Base-by-base conservation (phyloP, 1,284 basidiomycete species). In the Leucocoprinus gongylophorus region DNA sequence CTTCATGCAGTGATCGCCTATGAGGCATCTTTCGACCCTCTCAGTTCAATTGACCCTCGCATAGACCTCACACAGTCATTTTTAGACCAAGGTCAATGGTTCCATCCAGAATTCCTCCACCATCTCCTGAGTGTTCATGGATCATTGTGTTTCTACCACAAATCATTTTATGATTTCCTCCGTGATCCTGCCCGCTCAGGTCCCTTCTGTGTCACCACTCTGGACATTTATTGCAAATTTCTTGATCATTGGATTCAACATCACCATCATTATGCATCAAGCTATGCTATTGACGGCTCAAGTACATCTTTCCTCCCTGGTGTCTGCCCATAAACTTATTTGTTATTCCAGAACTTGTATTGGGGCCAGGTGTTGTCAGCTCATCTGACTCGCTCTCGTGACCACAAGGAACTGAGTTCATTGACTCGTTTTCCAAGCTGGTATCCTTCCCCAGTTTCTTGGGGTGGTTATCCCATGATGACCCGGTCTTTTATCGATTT, bases 131-230 rank as follows among this genome's bases (percentile, higher is more conserved):
- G 4, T 5, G 20, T 37, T 8, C 18, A 35, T 13, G 48, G 48
- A 26, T 13, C 17, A 13, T 4, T 42, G 5, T 10, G 7, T 2
- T 42, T 49, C 30, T 10, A 33, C 30, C 48, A 49, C 29, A 42
- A 41, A 35, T 49, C 48, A 21, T 49, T 49, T 39, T 23, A 32
- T 29, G 48, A 49, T 15, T 49, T 49, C 20, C 39, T 49, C 13
- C 6, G 5, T n/a, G 39, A 49, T 21, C 39, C 39, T 13, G n/a
- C 10, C 5, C 29, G 48, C 29, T 49, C 48, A 15, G 12, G 17
- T 13, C 15, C 13, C 15, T 49, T 46, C 21, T 46, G 8, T 17
- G 33, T 46, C 9, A 37, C 3, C 2, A n/a, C 33, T n/a, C 10
- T 10, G 20, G 10, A n/a, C 30, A 5, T 13, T 23, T 2, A 12